Evolutionary conservation across 805 yeast species (phyloP), one percentile per base, ranked within the genome.

Genomic region (Debaryomyces tyrocola): DNA sequence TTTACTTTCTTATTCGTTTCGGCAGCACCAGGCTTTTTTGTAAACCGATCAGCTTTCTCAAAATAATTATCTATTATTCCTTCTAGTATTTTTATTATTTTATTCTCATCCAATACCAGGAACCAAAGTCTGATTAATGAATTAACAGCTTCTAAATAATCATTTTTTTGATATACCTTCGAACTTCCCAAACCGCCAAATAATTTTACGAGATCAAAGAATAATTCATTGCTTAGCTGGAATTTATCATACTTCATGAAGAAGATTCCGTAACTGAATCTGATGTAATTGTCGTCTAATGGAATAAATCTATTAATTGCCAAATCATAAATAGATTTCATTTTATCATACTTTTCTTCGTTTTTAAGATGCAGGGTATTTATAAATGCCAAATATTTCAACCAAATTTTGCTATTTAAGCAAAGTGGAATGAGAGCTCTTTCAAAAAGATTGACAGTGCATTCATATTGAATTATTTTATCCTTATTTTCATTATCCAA

Each of bases 341-440:
- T 64, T 10, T 59, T 58, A 2, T 64, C 69, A 27, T 62, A 54
- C 27, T 47, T 52, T 14, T 40, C 50, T 8, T 40, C 37, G 0
- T 63, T 63, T 4, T 56, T 57, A 2, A 58, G 53, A 2, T 55
- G 44, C 49, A 54, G 51, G 2, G 54, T 55, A 18, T 77, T 63
- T 20, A 80, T 56, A 77, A 83, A 90, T 2, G 77, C 65, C 6
- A 80, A 48, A 59, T 86, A 91, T 45, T 76, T 76, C 14, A 81
- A 57, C 98, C 98, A 92, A 15, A 89, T 60, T 12, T 69, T 69
- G 28, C 80, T 81, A 40, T 75, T 69, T 17, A 66, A 65, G 35
- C 90, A 86, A 43, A 84, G 77, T 0, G 95, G 88, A 1, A 87
- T 69, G 9, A 92, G 66, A 14, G 89, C 80, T 46, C 97, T 73